phyloP scores from a whole-genome alignment of 2,329 filamentous ascomycete genomes.

The Trichoderma semiorbis region DNA sequence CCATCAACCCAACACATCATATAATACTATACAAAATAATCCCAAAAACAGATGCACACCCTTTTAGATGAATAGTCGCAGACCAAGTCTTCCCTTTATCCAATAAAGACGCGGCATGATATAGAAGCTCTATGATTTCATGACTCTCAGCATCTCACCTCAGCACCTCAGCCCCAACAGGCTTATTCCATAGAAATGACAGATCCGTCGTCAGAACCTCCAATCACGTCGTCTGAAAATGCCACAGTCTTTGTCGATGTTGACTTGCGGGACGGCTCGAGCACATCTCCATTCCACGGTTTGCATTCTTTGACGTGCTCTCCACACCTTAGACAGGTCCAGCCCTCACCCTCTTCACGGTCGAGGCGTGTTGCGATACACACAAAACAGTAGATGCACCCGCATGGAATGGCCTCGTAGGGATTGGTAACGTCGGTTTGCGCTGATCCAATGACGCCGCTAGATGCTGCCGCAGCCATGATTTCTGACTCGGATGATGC shows the following conservation, averaged over 20 bases:
- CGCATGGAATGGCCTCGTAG: slow-evolving; percentile 85
- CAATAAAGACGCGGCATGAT: not conserved
- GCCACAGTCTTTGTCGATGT: slow-evolving; percentile 54
- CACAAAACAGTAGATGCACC: slow-evolving; percentile 93
- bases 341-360: slow-evolving; percentile 89
- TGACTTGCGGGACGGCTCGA: slow-evolving; percentile 51
- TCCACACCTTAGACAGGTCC: slow-evolving; percentile 86
- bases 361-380: slow-evolving; percentile 89
- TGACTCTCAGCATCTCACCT: not conserved
- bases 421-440: slow-evolving; percentile 95
- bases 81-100: not conserved
- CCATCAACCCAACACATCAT: not conserved
- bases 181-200: slow-evolving; percentile 9
- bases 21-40: not conserved
- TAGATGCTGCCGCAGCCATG: slow-evolving; percentile 64
- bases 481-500: slow-evolving; percentile 72
- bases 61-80: not conserved
- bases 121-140: not conserved
- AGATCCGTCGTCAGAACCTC: slow-evolving; percentile 31
- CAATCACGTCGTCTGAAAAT: slow-evolving; percentile 55
- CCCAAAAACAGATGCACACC: not conserved
- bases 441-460: slow-evolving; percentile 80
- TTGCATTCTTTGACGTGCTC: slow-evolving; percentile 78
- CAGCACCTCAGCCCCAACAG: not conserved
- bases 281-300: slow-evolving; percentile 87